Percentiles rank a stretch among this genome's conserved stretches.
Conservation (phyloP, 208 protist genomes). For the Crithidia fasciculata region DNA sequence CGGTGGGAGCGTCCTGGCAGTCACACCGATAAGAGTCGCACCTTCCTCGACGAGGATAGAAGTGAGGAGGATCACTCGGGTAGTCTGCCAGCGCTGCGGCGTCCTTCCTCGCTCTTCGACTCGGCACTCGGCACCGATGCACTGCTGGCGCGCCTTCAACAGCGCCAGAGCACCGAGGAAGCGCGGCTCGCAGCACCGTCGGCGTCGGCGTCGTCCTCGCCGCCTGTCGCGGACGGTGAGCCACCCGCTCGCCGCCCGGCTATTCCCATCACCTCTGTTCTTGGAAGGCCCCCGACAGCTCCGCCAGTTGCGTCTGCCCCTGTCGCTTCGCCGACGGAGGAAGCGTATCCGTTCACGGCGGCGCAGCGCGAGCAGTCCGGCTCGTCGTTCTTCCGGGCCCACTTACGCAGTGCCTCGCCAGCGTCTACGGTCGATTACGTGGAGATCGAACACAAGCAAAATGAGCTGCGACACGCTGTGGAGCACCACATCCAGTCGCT, state of each 20-base stretch:
- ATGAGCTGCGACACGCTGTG: slow-evolving; percentile 79
- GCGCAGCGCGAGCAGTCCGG: slow-evolving; percentile 6
- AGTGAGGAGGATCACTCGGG: background rate
- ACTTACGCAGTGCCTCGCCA: slow-evolving; percentile 22
- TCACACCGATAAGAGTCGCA: background rate
- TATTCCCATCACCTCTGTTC: slow-evolving; percentile 26
- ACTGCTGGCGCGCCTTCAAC: slow-evolving; percentile 25
- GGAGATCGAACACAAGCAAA: slow-evolving; percentile 86
- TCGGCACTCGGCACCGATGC: slow-evolving; percentile 25
- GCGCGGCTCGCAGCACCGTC: background rate
- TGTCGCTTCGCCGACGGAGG: background rate
- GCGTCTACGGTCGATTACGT: slow-evolving; percentile 59
- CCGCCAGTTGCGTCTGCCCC: slow-evolving; percentile 4
- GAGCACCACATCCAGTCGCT: slow-evolving; percentile 76
- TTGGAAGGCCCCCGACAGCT: slow-evolving; percentile 33
- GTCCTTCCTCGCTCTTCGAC: slow-evolving; percentile 30
- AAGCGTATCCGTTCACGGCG: background rate
- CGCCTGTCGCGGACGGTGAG: background rate
- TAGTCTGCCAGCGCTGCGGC: slow-evolving; percentile 19
- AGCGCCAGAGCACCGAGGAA: background rate
- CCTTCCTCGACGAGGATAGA: background rate
- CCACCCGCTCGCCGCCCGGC: slow-evolving; percentile 7
- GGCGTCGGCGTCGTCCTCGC: background rate
- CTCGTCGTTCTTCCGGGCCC: slow-evolving; percentile 5
- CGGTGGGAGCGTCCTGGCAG: slow-evolving; percentile 5